Conservation (phyloP, 352 stramenopile species). For the Phytophthora pluvialis region DNA sequence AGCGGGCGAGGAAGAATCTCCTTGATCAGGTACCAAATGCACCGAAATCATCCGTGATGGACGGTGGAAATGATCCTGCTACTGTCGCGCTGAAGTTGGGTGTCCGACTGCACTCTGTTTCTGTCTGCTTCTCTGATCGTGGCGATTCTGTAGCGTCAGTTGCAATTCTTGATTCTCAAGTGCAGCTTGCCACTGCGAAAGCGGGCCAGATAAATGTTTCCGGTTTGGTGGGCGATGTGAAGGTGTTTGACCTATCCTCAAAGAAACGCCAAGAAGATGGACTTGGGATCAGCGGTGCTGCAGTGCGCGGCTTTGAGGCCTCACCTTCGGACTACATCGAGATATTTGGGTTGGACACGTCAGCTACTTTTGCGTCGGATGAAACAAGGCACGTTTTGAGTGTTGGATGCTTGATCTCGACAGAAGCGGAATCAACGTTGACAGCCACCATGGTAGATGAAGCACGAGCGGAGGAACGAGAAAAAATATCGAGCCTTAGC, state of each 20-base stretch:
- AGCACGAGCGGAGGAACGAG: slow-evolving; percentile 2
- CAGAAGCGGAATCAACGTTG: slow-evolving; percentile 13
- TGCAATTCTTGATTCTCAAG: slow-evolving; percentile 63
- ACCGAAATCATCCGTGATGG: not conserved
- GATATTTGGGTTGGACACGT: slow-evolving; percentile 62
- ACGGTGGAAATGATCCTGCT: slow-evolving; percentile 8
- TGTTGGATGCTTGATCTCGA: slow-evolving; percentile 53
- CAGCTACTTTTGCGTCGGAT: slow-evolving; percentile 17
- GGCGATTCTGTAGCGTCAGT: slow-evolving; percentile 68
- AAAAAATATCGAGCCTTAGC: slow-evolving; percentile 43
- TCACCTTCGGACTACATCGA: slow-evolving; percentile 47
- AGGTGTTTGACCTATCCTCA: slow-evolving; percentile 73
- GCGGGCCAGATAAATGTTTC: slow-evolving; percentile 43
- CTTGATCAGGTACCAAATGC: slow-evolving; percentile 38
- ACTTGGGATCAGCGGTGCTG: slow-evolving; percentile 23
- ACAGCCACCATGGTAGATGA: not conserved
- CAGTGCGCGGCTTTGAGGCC: slow-evolving; percentile 14
- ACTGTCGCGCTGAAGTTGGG: slow-evolving; percentile 47
- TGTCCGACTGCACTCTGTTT: slow-evolving; percentile 75
- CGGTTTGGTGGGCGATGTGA: slow-evolving; percentile 65
- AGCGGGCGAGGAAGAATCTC: slow-evolving; percentile 72
- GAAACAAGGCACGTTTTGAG: slow-evolving; percentile 44
- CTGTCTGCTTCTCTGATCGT: slow-evolving; percentile 78
- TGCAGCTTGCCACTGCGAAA: slow-evolving; percentile 42
- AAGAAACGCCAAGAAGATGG: slow-evolving; percentile 41